Conservation (phyloP, 306 rosid genomes). For the Cicer chorassanicum region DNA sequence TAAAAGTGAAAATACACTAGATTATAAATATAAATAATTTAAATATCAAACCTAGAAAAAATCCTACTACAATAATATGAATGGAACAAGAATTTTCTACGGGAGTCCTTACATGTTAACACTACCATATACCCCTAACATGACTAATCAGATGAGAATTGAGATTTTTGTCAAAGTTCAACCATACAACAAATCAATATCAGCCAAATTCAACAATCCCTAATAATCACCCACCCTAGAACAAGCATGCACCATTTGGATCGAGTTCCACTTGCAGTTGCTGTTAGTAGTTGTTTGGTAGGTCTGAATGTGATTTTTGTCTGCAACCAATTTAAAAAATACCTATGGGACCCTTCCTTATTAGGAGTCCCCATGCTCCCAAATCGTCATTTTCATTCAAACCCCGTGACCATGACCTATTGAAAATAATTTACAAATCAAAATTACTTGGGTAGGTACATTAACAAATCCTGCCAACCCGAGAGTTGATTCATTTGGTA, state of each 20-base stretch:
- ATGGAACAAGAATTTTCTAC: conserved; percentile 46
- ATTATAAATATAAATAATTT: not conserved
- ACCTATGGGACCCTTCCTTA: not conserved
- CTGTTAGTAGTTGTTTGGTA: not conserved
- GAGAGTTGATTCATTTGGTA: conserved; percentile 60
- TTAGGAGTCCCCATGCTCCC: not conserved
- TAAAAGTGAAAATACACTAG: not conserved
- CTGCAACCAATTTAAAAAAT: conserved; percentile 41
- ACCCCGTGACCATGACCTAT: not conserved
- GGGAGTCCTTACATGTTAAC: conserved; percentile 33
- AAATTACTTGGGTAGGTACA: conserved; percentile 49
- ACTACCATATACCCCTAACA: conserved; percentile 28
- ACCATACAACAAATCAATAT: conserved; percentile 1
- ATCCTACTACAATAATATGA: conserved; percentile 35
- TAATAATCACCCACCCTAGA: conserved; percentile 11
- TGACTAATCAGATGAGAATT: not conserved
- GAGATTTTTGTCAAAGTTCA: conserved; percentile 15
- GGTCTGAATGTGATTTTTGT: conserved; percentile 23
- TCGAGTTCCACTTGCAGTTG: conserved; percentile 20
- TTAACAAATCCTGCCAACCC: conserved; percentile 64
- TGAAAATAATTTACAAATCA: conserved; percentile 37
- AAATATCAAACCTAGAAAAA: conserved; percentile 32
- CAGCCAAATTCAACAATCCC: conserved; percentile 24
- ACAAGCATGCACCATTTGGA: conserved; percentile 3
- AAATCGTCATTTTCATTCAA: conserved; percentile 20